A percentile compares a stretch with the other conserved stretches of the same genome.
These are phyloP conservation scores for Cladorrhinum sp. DNA, from an alignment of 2,329 filamentous ascomycete species.

Conservation along the genomic window DNA sequence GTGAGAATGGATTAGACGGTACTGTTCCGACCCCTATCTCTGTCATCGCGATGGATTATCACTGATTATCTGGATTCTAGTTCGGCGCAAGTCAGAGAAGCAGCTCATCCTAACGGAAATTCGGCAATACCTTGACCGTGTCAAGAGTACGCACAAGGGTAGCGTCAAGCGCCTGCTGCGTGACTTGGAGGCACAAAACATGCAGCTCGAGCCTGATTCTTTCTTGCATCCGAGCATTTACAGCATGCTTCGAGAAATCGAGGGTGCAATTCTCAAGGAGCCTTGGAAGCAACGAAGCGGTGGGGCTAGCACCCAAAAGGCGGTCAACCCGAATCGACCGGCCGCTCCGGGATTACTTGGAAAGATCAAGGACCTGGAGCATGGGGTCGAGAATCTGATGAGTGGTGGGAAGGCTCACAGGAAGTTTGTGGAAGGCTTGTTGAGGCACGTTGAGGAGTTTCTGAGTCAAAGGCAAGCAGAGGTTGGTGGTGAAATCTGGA, in stretches of 20 bases:
- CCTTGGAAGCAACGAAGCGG: background rate
- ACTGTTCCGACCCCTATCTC: background rate
- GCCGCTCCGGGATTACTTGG: constrained; percentile 4
- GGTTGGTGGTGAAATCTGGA: background rate
- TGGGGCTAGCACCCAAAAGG: background rate
- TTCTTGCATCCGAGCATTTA: constrained; percentile 9
- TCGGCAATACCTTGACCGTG: constrained; percentile 1
- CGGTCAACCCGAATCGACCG: constrained; percentile 8
- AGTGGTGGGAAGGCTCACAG: constrained; percentile 4
- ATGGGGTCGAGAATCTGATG: constrained; percentile 5
- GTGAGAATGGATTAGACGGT: constrained; percentile 3
- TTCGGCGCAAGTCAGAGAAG: constrained; percentile 2
- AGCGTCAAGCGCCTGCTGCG: constrained; percentile 7
- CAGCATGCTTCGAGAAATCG: constrained; percentile 9
- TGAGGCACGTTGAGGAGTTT: constrained; percentile 1
- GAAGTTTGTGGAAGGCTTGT: constrained; percentile 4
- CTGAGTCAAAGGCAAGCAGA: background rate
- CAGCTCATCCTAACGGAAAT: constrained; percentile 2
- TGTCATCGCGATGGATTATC: background rate
- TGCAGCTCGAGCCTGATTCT: constrained; percentile 1
- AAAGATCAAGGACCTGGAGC: constrained; percentile 10
- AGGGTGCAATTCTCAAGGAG: constrained; percentile 9
- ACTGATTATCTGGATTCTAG: background rate
- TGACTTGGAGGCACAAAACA: constrained; percentile 5
- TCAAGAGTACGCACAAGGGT: background rate